phyloP scores from a whole-genome alignment of 1,284 basidiomycete genomes.

The Ceratobasidium papillatum region DNA sequence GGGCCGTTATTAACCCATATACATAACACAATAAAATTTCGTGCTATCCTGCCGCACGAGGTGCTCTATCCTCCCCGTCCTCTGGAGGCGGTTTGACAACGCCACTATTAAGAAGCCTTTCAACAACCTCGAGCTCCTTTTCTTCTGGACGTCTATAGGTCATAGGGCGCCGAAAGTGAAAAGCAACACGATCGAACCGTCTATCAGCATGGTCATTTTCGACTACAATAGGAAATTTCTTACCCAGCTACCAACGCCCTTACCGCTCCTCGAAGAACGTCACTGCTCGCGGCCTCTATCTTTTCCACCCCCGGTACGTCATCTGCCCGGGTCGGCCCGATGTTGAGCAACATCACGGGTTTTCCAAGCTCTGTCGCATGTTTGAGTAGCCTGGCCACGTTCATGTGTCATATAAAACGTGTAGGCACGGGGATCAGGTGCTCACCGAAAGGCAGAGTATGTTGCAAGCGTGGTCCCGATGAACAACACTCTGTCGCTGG shows the following conservation, averaged over 20 bases:
- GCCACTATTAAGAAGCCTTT: slow-evolving; percentile 64
- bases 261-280: slow-evolving; percentile 66
- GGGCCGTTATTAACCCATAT: not conserved
- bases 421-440: slow-evolving; percentile 14
- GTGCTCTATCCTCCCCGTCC: slow-evolving; percentile 53
- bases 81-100: slow-evolving; percentile 60
- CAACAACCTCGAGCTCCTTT: slow-evolving; percentile 55
- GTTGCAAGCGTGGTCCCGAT: slow-evolving; percentile 91
- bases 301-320: slow-evolving; percentile 74
- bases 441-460: slow-evolving; percentile 85
- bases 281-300: slow-evolving; percentile 75
- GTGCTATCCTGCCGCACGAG: slow-evolving; percentile 4
- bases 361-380: slow-evolving; percentile 79
- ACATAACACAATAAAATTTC: not conserved
- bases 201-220: not conserved
- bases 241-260: slow-evolving; percentile 45
- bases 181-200: not conserved
- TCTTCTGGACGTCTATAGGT: slow-evolving; percentile 52
- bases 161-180: slow-evolving; percentile 50
- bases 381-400: slow-evolving; percentile 64
- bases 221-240: not conserved
- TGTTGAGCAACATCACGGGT: slow-evolving; percentile 80
- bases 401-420: not conserved
- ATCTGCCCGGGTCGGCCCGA: slow-evolving; percentile 88
- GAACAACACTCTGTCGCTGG: slow-evolving; percentile 73